Evolutionary conservation across 108 stramenopile species (phyloP), one percentile per base, ranked within the genome.

Genomic region (Heterococcus sp.): DNA sequence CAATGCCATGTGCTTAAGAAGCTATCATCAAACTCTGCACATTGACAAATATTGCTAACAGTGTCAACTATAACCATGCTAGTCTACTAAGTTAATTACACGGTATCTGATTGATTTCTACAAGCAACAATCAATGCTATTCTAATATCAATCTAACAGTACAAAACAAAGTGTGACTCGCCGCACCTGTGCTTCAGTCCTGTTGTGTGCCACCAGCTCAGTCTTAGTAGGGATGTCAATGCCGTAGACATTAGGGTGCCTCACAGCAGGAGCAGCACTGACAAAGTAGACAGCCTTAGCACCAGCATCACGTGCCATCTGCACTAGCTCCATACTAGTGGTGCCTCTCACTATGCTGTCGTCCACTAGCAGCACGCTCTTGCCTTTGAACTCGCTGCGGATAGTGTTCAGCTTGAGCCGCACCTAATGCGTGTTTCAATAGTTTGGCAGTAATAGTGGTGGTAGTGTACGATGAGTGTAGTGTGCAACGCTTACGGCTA

Each of bases 261-360:
- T 92, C 46, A 99, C 96, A 30, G 96, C 92, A 5, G 98, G 98
- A 1, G 96, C 95, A 5, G 96, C 95, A 82, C 92, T 93, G 69
- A 70, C 72, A 58, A 84, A 92, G 88, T 89, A 96, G 31, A 99
- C 97, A 81, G 96, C 95, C 40, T 85, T 89, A 1, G 98, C 98
- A 4, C 98, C 98, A 0, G 98, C 98, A 71, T 97, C 96, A 38
- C 96, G 91, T 30, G 95, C 96, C 93, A 99, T 96, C 78, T 93
- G 90, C 40, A 99, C 92, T 69, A 99, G 93, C 86, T 99, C 93
- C 69, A 89, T 90, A 3, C 94, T 93, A 2, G 98, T 99, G 4
- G 96, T 99, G 30, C 98, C 98, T 3, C 98, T 89, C 36, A 99
- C 98, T 70, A 98, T 93, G 33, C 93, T 94, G 86, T 98, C 98